phyloP scores from a whole-genome alignment of 1,139 yeast genomes.

The Lodderomyces parapsilosis region DNA sequence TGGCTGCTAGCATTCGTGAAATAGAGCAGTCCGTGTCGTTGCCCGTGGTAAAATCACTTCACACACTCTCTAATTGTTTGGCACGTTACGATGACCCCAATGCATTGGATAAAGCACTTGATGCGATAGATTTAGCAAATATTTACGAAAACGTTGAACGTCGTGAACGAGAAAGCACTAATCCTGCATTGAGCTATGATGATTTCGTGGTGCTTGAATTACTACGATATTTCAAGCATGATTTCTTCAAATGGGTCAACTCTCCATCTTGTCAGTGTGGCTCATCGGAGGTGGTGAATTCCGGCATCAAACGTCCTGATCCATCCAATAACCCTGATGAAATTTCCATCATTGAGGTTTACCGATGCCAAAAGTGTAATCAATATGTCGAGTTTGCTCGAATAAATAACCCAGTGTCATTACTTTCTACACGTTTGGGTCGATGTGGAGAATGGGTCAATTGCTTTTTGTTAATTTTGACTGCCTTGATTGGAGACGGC shows the following conservation, averaged over 20 bases:
- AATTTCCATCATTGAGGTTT: constrained; percentile 52
- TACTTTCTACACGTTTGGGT: constrained; percentile 64
- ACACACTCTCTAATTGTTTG: constrained; percentile 7
- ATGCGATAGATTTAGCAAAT: constrained; percentile 32
- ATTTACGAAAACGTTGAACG: constrained; percentile 39
- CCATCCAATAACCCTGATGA: constrained; percentile 28
- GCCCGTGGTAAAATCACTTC: constrained; percentile 11
- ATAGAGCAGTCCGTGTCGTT: neutral
- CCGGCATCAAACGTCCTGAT: constrained; percentile 15
- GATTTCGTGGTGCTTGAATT: constrained; percentile 71
- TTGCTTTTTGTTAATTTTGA: constrained; percentile 68
- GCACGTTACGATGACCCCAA: constrained; percentile 9
- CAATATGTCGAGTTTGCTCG: constrained; percentile 63
- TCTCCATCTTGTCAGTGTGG: constrained; percentile 65
- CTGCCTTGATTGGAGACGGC: constrained; percentile 45
- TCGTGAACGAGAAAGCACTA: constrained; percentile 19
- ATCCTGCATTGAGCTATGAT: constrained; percentile 43
- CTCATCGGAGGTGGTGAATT: constrained; percentile 14
- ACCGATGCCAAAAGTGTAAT: constrained; percentile 55
- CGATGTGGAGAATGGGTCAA: constrained; percentile 98
- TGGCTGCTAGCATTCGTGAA: neutral
- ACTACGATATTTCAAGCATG: constrained; percentile 73
- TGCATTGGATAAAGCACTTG: constrained; percentile 12
- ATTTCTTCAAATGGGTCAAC: constrained; percentile 83
- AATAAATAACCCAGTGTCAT: constrained; percentile 62